A percentile compares a stretch with the other conserved stretches of the same genome.
Evolutionary conservation across 345 rosid species (phyloP).

Genomic region (Camelina sativa): DNA sequence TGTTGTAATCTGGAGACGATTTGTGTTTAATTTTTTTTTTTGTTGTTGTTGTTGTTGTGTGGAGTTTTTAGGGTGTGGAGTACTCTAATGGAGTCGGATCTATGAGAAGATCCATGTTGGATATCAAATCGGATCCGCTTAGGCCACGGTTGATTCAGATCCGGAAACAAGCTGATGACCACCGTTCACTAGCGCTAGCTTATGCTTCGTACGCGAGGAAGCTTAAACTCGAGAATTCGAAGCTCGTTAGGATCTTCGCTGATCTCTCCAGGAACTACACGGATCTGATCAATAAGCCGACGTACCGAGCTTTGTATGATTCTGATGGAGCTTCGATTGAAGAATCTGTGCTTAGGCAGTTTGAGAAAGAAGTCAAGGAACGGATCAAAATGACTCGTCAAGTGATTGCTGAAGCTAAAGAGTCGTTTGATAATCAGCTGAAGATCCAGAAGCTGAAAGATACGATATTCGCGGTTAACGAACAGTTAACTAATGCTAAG

Average conservation of each 20-base stretch:
- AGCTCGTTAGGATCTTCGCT: slow-evolving; percentile 80
- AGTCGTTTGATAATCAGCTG: slow-evolving; percentile 90
- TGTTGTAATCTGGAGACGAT: slow-evolving; percentile 2
- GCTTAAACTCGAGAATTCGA: slow-evolving; percentile 93
- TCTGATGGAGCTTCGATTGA: slow-evolving; percentile 71
- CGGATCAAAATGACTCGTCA: slow-evolving; percentile 90
- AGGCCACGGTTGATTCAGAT: slow-evolving; percentile 91
- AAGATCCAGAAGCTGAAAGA: slow-evolving; percentile 97
- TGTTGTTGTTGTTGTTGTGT: not conserved
- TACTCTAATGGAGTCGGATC: slow-evolving; percentile 56
- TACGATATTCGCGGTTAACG: slow-evolving; percentile 84
- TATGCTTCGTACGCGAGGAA: slow-evolving; percentile 93
- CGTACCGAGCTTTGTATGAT: slow-evolving; percentile 61
- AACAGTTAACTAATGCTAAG: slow-evolving; percentile 86
- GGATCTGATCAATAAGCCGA: slow-evolving; percentile 78
- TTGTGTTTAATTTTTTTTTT: slow-evolving; percentile 11
- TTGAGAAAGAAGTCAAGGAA: slow-evolving; percentile 98
- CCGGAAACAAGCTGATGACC: slow-evolving; percentile 98
- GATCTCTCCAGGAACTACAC: slow-evolving; percentile 86
- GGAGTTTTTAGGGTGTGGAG: slow-evolving; percentile 49
- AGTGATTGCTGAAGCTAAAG: slow-evolving; percentile 85
- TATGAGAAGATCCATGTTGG: slow-evolving; percentile 73
- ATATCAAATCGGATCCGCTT: slow-evolving; percentile 83
- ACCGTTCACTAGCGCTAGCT: slow-evolving; percentile 73
- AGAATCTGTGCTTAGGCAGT: slow-evolving; percentile 65